These are phyloP conservation scores for Fusarium brevicatenulatum DNA, from an alignment of 2,329 filamentous ascomycete genomes.

Conservation along the genomic window DNA sequence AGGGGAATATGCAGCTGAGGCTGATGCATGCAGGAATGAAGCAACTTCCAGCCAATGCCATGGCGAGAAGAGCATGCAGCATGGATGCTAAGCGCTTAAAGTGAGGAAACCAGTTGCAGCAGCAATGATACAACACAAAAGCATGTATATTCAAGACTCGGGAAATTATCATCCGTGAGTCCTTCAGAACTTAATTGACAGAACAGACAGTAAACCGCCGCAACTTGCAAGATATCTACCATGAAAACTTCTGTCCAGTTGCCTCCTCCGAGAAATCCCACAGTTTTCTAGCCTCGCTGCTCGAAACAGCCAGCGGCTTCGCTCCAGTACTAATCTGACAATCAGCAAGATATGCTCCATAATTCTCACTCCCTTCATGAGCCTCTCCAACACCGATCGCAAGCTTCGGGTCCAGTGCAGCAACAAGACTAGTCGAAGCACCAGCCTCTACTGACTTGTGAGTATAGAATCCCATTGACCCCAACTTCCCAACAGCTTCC, in stretches of 20 bases:
- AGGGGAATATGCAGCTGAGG: neutral
- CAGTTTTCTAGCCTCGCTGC: constrained; percentile 7
- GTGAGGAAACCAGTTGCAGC: neutral
- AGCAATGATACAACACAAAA: neutral
- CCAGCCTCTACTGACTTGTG: neutral
- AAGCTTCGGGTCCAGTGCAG: neutral
- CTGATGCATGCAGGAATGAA: neutral
- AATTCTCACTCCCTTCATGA: neutral
- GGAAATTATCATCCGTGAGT: too few relatives aligned
- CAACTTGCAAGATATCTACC: neutral
- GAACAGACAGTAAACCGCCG: too few relatives aligned
- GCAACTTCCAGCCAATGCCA: neutral
- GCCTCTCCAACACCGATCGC: neutral
- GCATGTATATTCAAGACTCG: neutral
- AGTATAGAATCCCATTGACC: neutral
- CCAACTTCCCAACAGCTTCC: neutral
- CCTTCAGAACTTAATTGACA: too few relatives aligned
- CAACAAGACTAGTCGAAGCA: constrained; percentile 12
- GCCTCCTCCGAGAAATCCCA: constrained; percentile 12
- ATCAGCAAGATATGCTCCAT: neutral
- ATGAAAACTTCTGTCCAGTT: neutral
- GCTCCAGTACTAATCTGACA: neutral
- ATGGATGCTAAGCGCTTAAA: neutral
- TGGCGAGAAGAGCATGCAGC: neutral
- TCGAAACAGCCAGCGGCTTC: neutral